Percentiles rank a stretch among this genome's conserved stretches.
These are phyloP conservation scores for Penicillium sp. DNA, from an alignment of 2,329 filamentous ascomycete genomes.

Conservation along the genomic window DNA sequence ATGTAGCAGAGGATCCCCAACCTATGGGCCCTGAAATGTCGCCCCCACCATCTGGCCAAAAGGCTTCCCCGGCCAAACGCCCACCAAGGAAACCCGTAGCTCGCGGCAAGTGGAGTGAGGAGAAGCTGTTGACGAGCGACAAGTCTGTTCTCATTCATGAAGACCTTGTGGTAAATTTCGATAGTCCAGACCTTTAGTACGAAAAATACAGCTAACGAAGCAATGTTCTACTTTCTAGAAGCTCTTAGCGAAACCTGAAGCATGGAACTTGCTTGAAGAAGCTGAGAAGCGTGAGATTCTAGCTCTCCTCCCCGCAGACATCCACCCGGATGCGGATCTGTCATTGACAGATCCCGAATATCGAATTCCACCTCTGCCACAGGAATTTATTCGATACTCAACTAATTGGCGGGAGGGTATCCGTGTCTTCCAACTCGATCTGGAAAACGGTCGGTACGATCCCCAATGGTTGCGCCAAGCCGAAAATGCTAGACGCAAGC, in stretches of 20 bases:
- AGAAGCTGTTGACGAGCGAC: constrained; percentile 38
- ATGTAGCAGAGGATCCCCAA: constrained; percentile 22
- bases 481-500: constrained; percentile 50
- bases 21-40: constrained; percentile 27
- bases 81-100: constrained; percentile 31
- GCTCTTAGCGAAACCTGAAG: constrained; percentile 39
- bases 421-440: constrained; percentile 56
- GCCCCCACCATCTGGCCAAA: constrained; percentile 16
- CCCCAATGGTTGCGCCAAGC: constrained; percentile 58
- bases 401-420: constrained; percentile 53
- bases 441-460: constrained; percentile 55
- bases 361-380: constrained; percentile 39
- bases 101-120: constrained; percentile 40
- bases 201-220: background rate
- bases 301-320: constrained; percentile 41
- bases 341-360: constrained; percentile 27
- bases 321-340: constrained; percentile 35
- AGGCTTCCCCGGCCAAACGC: constrained; percentile 28
- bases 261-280: constrained; percentile 44
- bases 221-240: constrained; percentile 27
- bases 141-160: constrained; percentile 37
- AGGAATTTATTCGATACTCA: constrained; percentile 44
- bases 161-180: constrained; percentile 38
- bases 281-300: constrained; percentile 43
- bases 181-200: background rate